A percentile compares a stretch with the other conserved stretches of the same genome.
phyloP scores from a whole-genome alignment of 2,329 filamentous ascomycete species.

The Sporothrix protearum region DNA sequence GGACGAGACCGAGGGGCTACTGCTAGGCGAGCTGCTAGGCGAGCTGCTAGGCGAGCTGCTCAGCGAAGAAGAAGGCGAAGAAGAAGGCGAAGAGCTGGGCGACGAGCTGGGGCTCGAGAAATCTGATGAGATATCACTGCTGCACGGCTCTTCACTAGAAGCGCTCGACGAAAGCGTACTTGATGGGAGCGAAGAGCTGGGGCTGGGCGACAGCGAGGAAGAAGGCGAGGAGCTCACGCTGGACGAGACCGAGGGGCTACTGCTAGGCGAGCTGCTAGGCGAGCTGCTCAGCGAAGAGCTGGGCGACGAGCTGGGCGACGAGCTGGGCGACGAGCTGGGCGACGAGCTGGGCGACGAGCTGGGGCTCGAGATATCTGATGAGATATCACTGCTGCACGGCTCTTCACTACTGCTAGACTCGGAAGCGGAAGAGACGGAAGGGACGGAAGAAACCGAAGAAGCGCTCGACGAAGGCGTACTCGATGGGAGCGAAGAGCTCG shows the following conservation, averaged over 20 bases:
- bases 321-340: neutral
- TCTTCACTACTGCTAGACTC: neutral
- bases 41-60: too few species aligned
- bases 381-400: neutral
- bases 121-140: neutral
- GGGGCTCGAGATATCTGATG: neutral
- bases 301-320: neutral
- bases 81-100: neutral
- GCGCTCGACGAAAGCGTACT: neutral
- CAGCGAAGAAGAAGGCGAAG: too few species aligned
- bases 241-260: neutral
- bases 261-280: neutral
- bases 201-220: neutral
- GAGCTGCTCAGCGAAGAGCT: neutral
- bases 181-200: neutral
- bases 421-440: neutral
- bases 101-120: neutral
- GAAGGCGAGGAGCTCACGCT: neutral
- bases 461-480: neutral
- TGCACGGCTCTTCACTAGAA: neutral
- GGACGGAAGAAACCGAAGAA: neutral
- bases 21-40: neutral
- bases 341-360: neutral
- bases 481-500: neutral
- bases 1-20: neutral